These are phyloP conservation scores for Boletus sensibilis DNA, from an alignment of 768 basidiomycete species.

Conservation along the genomic window DNA sequence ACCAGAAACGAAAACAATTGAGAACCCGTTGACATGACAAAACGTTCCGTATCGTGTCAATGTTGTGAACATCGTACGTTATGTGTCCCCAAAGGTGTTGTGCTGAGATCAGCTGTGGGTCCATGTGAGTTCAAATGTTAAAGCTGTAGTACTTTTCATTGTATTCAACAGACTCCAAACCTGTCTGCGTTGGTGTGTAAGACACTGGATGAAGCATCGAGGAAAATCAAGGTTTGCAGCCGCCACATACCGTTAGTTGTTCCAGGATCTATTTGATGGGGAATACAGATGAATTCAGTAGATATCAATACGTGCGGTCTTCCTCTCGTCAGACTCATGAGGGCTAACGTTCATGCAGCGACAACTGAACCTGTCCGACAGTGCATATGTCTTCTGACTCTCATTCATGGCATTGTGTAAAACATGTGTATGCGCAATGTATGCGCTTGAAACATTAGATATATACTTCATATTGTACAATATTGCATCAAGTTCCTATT, in stretches of 20 bases:
- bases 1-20: neutral
- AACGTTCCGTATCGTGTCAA: neutral
- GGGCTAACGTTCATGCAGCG: neutral
- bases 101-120: constrained; percentile 1
- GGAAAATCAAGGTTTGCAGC: neutral
- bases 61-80: neutral
- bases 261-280: neutral
- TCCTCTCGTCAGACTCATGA: neutral
- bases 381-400: neutral
- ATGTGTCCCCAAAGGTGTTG: neutral
- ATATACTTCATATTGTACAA: neutral
- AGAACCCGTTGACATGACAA: constrained; percentile 6
- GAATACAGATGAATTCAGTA: neutral
- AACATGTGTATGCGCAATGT: neutral
- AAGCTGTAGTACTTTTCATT: neutral
- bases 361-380: neutral
- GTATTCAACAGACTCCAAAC: too few relatives aligned
- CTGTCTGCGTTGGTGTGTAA: too few relatives aligned
- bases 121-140: neutral
- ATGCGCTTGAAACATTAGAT: neutral
- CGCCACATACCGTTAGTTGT: neutral
- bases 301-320: neutral
- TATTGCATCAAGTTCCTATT: too few relatives aligned
- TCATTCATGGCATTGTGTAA: neutral
- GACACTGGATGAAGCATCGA: neutral